Conservation (phyloP, 345 rosid species). For the Lagerstroemia speciosa region DNA sequence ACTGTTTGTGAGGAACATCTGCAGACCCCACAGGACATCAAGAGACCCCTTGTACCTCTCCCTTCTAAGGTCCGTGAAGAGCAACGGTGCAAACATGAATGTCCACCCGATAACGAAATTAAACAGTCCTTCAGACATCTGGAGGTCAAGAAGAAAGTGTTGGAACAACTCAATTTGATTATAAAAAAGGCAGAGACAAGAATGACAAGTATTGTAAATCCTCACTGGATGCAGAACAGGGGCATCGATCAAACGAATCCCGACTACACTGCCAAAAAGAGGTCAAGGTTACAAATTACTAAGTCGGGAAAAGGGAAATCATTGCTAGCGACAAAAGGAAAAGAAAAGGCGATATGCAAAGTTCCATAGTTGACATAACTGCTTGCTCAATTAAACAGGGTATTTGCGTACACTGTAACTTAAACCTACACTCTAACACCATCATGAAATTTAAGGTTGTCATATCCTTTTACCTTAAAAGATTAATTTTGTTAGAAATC, state of each 20-base stretch:
- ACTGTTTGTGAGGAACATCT: slow-evolving; percentile 98
- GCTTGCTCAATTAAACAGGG: too few species aligned
- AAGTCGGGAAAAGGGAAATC: background rate
- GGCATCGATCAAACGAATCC: slow-evolving; percentile 55
- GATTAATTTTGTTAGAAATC: too few species aligned
- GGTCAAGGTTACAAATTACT: slow-evolving; percentile 1
- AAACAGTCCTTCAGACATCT: slow-evolving; percentile 90
- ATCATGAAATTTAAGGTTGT: too few species aligned
- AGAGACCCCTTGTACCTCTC: slow-evolving; percentile 68
- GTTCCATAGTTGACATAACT: too few species aligned
- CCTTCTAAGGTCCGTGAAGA: slow-evolving; percentile 75
- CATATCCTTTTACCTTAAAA: too few species aligned
- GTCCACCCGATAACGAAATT: slow-evolving; percentile 97
- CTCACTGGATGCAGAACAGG: slow-evolving; percentile 89
- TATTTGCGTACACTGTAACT: too few species aligned
- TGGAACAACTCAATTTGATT: background rate
- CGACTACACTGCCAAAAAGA: slow-evolving; percentile 66
- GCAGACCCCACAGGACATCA: slow-evolving; percentile 70
- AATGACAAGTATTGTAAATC: background rate
- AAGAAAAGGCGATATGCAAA: too few species aligned
- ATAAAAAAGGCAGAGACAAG: background rate
- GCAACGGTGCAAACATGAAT: slow-evolving; percentile 89
- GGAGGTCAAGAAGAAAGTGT: slow-evolving; percentile 5
- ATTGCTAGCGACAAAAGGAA: background rate
- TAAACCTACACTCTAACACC: too few species aligned